Percentiles rank a stretch among this genome's conserved stretches.
These are phyloP conservation scores for Ascochyta viciae-villosae DNA, from an alignment of 2,329 filamentous ascomycete species.

Conservation along the genomic window DNA sequence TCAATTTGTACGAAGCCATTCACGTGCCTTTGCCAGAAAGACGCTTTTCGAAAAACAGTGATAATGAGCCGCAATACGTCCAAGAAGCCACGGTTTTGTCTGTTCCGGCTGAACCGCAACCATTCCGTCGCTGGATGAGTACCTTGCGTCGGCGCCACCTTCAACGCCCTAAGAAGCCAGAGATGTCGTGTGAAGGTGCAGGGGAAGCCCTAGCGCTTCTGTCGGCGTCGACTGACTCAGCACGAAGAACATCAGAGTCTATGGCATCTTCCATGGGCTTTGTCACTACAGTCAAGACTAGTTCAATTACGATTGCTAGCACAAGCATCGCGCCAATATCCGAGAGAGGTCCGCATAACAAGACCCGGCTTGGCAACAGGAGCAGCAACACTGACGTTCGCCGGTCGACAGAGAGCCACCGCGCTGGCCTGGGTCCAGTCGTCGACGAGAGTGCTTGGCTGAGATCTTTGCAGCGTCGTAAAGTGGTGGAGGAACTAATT, in stretches of 20 bases:
- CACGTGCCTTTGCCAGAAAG: constrained; percentile 37
- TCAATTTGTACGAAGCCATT: constrained; percentile 43
- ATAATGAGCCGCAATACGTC: constrained; percentile 14
- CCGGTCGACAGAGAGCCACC: constrained; percentile 65
- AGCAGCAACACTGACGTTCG: constrained; percentile 67
- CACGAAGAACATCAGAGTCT: constrained; percentile 57
- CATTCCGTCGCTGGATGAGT: constrained; percentile 77
- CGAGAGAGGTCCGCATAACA: constrained; percentile 66
- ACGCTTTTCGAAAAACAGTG: constrained; percentile 29
- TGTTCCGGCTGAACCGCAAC: constrained; percentile 36
- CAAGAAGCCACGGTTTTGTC: neutral
- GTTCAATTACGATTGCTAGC: constrained; percentile 77
- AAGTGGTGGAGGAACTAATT: constrained; percentile 84
- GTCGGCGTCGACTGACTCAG: constrained; percentile 18
- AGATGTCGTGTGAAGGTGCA: constrained; percentile 46
- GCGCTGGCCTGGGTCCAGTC: constrained; percentile 52
- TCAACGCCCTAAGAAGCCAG: constrained; percentile 46
- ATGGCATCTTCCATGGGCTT: constrained; percentile 80
- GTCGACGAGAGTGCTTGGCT: constrained; percentile 74
- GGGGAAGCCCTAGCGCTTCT: constrained; percentile 19
- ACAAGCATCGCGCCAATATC: constrained; percentile 70
- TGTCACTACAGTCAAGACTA: constrained; percentile 81
- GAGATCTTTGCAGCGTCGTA: constrained; percentile 76
- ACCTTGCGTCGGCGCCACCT: constrained; percentile 67
- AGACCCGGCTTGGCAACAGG: constrained; percentile 65